Conservation (phyloP, 805 yeast genomes). For the Ogataea pignaliae region DNA sequence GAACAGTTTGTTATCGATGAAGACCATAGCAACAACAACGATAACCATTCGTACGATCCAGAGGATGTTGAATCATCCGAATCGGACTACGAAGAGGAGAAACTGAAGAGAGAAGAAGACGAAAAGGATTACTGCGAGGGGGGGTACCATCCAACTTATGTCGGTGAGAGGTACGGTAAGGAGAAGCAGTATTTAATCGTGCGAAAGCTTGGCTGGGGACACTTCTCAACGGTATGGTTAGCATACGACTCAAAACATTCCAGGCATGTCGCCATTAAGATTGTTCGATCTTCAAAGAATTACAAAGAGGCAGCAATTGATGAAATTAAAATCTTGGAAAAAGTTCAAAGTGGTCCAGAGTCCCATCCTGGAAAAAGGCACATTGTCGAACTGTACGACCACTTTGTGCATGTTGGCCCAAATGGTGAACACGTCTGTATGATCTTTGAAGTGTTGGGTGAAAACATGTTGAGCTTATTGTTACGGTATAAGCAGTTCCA, state of each 20-base stretch:
- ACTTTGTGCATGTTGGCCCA: constrained; percentile 54
- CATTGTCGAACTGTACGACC: constrained; percentile 49
- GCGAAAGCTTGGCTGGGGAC: constrained; percentile 68
- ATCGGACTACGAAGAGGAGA: constrained; percentile 21
- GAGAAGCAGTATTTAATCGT: constrained; percentile 42
- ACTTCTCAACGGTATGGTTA: constrained; percentile 69
- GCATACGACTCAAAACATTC: constrained; percentile 37
- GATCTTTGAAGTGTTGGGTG: constrained; percentile 65
- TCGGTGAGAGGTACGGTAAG: constrained; percentile 50
- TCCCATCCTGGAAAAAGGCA: constrained; percentile 48
- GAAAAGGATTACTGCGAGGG: constrained; percentile 51
- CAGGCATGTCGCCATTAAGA: constrained; percentile 56
- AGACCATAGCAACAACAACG: background rate
- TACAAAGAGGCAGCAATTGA: constrained; percentile 63
- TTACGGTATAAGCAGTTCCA: constrained; percentile 41
- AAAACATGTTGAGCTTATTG: constrained; percentile 48
- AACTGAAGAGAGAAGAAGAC: constrained; percentile 43
- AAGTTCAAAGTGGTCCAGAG: constrained; percentile 26
- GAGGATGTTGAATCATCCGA: constrained; percentile 24
- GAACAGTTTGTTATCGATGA: background rate
- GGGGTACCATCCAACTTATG: constrained; percentile 60
- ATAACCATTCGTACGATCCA: constrained; percentile 9
- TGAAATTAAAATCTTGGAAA: constrained; percentile 49
- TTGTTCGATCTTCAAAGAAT: constrained; percentile 49
- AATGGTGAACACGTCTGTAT: constrained; percentile 62